Conservation (phyloP, 768 basidiomycete genomes). For the Lentinula edodes region DNA sequence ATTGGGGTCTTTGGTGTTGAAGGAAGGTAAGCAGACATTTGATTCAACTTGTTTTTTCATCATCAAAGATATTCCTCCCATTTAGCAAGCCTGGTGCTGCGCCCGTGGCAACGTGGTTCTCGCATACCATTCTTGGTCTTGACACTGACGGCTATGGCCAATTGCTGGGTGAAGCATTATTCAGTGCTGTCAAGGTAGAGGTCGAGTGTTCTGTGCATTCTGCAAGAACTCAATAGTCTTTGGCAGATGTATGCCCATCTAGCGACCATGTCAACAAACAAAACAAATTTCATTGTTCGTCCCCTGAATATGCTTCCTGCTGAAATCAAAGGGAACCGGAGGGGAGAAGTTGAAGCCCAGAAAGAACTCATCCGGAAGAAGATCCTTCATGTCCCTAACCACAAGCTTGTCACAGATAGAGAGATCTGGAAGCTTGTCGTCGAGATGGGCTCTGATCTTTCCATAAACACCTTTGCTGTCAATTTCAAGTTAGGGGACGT, state of each 20-base stretch:
- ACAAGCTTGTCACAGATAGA: conserved; percentile 21
- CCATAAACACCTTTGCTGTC: conserved; percentile 36
- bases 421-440: conserved; percentile 18
- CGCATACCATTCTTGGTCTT: conserved; percentile 36
- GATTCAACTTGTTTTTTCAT: not conserved
- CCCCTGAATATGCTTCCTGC: conserved; percentile 31
- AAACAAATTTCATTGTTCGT: conserved; percentile 27
- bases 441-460: conserved; percentile 34
- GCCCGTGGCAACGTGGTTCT: conserved; percentile 26
- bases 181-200: conserved; percentile 28
- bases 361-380: conserved; percentile 27
- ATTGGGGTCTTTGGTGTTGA: conserved; percentile 41
- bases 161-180: conserved; percentile 32
- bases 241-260: conserved; percentile 31
- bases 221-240: not conserved
- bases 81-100: conserved; percentile 43
- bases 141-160: conserved; percentile 30
- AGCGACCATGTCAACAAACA: conserved; percentile 31
- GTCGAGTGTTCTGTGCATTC: not conserved
- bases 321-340: conserved; percentile 16
- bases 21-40: conserved; percentile 28
- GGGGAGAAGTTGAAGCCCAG: conserved; percentile 20
- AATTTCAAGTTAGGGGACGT: conserved; percentile 26
- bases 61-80: not conserved
- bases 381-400: conserved; percentile 23